Evolutionary conservation across 345 rosid species (phyloP).

Genomic region (Eucalyptus cladocalyx): DNA sequence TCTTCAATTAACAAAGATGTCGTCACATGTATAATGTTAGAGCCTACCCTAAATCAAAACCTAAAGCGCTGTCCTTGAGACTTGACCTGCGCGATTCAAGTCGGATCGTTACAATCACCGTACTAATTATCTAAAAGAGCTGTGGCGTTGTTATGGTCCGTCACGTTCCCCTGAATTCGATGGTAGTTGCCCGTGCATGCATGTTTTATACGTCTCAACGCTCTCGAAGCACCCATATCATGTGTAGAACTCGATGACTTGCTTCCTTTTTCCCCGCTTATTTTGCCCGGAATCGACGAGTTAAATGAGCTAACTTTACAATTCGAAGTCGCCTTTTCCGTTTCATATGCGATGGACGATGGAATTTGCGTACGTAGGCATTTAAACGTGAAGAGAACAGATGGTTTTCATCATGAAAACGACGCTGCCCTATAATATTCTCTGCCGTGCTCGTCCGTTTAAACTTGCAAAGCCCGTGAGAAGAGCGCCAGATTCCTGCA

Average conservation of each 20-base stretch:
- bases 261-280: not conserved
- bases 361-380: not conserved
- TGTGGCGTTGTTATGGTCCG: not conserved
- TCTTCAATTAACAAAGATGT: not conserved
- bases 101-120: not conserved
- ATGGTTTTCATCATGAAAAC: not conserved
- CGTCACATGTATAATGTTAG: not conserved
- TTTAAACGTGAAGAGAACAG: not conserved
- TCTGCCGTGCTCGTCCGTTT: not conserved
- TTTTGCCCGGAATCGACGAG: not conserved
- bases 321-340: not conserved
- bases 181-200: not conserved
- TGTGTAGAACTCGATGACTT: not conserved
- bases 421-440: not conserved
- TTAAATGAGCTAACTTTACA: not conserved
- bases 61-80: not conserved
- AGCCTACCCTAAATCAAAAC: not conserved
- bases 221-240: not conserved
- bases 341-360: not conserved
- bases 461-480: not conserved
- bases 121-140: not conserved
- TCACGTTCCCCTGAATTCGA: not conserved
- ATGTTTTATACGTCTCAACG: not conserved
- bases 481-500: not conserved
- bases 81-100: not conserved